Evolutionary conservation across 805 yeast genomes (phyloP), one percentile per base, ranked within the genome.

Genomic region (Pichia kluyveri): DNA sequence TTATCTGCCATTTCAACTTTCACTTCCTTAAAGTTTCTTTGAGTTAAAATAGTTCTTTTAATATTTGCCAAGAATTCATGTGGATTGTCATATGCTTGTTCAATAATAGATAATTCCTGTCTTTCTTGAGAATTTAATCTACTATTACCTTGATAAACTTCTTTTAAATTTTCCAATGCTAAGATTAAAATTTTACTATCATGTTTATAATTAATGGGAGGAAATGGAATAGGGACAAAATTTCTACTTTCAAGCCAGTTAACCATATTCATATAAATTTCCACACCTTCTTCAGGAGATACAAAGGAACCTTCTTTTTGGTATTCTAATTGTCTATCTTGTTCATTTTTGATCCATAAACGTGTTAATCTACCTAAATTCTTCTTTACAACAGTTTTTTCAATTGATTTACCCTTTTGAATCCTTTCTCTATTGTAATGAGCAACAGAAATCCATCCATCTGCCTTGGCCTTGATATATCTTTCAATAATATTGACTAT

Each of bases 71-170:
- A 69, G 52, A 90, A 83, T 60, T 95, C 98, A 62, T 89, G 96
- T 0, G 99, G 99, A 56, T 88, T 87, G 59, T 93, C 99, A 61
- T 88, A 93, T 0, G 98, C 98, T 59, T 89, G 95, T 60, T 93
- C 99, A 42, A 93, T 88, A 52, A 91, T 69, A 0, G 96, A 93
- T 51, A 93, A 68, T 58, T 93, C 99, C 65, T 91, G 97, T 54
- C 97, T 74, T 63, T 93, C 96, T 9, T 83, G 71, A 7, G 95
- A 82, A 57, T 88, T 91, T 54, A 93, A 68, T 49, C 96, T 70
- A 1, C 88, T 83, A 55, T 82, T 79, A 23, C 86, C 77, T 45
- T 80, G 79, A 59, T 83, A 90, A 6, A 82, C 75, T 52, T 87
- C 96, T 57, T 91, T 88, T 62, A 93, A 69, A 49, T 82, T 80